These are phyloP conservation scores for Thielaviopsis ethacetica DNA, from an alignment of 2,329 filamentous ascomycete species.

Conservation along the genomic window DNA sequence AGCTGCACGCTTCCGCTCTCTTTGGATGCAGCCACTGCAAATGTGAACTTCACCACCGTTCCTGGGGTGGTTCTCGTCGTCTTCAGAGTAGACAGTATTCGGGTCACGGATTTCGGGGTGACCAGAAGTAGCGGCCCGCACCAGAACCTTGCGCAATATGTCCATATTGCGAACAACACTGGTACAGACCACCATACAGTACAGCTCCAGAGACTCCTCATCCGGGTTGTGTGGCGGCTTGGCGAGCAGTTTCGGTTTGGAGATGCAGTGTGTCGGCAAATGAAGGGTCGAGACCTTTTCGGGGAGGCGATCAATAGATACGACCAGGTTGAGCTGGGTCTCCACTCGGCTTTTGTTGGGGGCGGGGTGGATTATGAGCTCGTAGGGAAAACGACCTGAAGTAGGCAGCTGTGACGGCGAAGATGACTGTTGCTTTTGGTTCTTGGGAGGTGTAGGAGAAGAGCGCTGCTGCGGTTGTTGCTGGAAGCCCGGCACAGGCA, in stretches of 20 bases:
- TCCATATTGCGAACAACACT: slow-evolving; percentile 71
- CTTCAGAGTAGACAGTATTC: slow-evolving; percentile 22
- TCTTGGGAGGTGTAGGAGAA: background rate
- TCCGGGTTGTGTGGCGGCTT: slow-evolving; percentile 50
- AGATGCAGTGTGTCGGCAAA: slow-evolving; percentile 78
- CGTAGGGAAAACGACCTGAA: slow-evolving; percentile 5
- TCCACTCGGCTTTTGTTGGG: slow-evolving; percentile 48
- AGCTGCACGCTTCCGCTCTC: slow-evolving; percentile 79
- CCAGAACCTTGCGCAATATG: slow-evolving; percentile 50
- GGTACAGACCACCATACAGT: slow-evolving; percentile 73
- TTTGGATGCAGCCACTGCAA: slow-evolving; percentile 76
- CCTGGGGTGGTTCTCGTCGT: slow-evolving; percentile 52
- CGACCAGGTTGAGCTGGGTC: slow-evolving; percentile 81
- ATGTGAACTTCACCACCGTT: slow-evolving; percentile 92
- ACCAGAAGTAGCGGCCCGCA: slow-evolving; percentile 28
- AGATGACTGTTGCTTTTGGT: slow-evolving; percentile 2
- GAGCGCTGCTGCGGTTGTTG: background rate
- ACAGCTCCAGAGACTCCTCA: slow-evolving; percentile 62
- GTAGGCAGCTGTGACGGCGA: background rate
- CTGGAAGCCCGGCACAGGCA: background rate
- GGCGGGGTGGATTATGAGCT: slow-evolving; percentile 11
- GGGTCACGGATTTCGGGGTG: slow-evolving; percentile 20
- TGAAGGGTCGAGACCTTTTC: slow-evolving; percentile 64
- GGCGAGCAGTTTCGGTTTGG: slow-evolving; percentile 78
- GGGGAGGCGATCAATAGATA: slow-evolving; percentile 63